Evolutionary conservation across 2,329 filamentous ascomycete genomes (phyloP).

Genomic region (Exserohilum turcica): DNA sequence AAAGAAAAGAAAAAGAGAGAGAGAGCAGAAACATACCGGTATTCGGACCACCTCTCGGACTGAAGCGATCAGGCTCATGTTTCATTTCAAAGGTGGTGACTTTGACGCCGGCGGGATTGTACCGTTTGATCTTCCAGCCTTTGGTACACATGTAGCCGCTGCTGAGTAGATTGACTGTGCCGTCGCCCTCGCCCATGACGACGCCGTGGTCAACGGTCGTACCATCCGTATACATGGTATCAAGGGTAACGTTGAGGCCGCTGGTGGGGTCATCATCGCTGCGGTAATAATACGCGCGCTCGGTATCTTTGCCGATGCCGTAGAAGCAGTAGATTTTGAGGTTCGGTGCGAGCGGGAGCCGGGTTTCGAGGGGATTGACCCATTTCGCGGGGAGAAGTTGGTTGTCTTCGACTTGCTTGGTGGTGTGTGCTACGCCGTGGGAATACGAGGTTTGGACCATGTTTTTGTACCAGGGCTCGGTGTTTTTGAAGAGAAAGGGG

Average conservation of each 20-base stretch:
- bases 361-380: conserved; percentile 91
- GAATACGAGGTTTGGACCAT: conserved; percentile 79
- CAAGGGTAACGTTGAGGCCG: conserved; percentile 67
- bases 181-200: conserved; percentile 94
- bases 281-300: conserved; percentile 90
- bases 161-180: conserved; percentile 91
- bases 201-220: conserved; percentile 77
- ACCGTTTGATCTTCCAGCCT: conserved; percentile 91
- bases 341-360: conserved; percentile 82
- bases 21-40: conserved; percentile 55
- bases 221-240: conserved; percentile 55
- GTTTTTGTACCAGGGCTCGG: conserved; percentile 83
- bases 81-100: conserved; percentile 94
- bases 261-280: conserved; percentile 69
- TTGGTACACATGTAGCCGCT: conserved; percentile 96
- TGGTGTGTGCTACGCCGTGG: conserved; percentile 82
- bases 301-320: conserved; percentile 89
- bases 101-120: conserved; percentile 83
- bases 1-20: background rate
- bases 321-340: conserved; percentile 99
- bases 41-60: conserved; percentile 72
- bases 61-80: conserved; percentile 92
- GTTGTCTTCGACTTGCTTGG: conserved; percentile 74
- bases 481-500: conserved; percentile 75
- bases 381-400: conserved; percentile 69